Conservation (phyloP, 2,329 filamentous ascomycete genomes). For the Ampelomyces quisqualis region DNA sequence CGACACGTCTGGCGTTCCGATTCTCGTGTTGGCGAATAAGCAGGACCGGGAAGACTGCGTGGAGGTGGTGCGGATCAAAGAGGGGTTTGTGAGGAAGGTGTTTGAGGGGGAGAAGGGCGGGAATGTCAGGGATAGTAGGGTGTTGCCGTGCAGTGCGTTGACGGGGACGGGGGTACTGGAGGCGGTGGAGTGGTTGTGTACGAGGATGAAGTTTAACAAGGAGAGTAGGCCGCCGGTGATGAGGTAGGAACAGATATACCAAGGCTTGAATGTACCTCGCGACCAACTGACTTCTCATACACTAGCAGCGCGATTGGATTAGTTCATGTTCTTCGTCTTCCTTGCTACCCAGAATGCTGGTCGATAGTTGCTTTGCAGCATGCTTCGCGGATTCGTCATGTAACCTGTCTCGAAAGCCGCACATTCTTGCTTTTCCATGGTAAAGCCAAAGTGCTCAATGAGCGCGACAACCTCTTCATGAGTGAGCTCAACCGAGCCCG, state of each 20-base stretch:
- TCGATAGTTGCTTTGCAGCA: constrained; percentile 80
- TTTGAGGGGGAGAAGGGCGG: constrained; percentile 90
- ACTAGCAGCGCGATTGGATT: background rate
- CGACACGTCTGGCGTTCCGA: constrained; percentile 86
- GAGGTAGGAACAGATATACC: constrained; percentile 56
- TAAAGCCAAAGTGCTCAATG: constrained; percentile 74
- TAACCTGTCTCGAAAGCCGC: constrained; percentile 71
- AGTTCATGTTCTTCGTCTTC: constrained; percentile 52
- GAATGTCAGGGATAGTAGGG: constrained; percentile 84
- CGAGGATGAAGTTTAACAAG: constrained; percentile 93
- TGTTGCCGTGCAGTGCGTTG: constrained; percentile 88
- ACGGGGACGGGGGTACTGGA: constrained; percentile 81
- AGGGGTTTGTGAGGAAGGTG: constrained; percentile 90
- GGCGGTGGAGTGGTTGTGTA: constrained; percentile 95
- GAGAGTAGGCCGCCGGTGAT: constrained; percentile 89
- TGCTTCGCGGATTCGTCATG: constrained; percentile 79
- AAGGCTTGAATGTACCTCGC: too few species aligned
- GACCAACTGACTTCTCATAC: too few species aligned
- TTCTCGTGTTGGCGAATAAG: constrained; percentile 93
- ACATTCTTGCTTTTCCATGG: constrained; percentile 62
- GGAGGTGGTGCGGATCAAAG: constrained; percentile 95
- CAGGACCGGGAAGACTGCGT: constrained; percentile 97
- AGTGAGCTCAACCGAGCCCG: constrained; percentile 85
- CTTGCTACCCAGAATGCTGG: constrained; percentile 84
- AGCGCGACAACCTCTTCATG: constrained; percentile 83